Evolutionary conservation across 2,329 filamentous ascomycete species (phyloP).

Genomic region (Talaromyces verruculosus): DNA sequence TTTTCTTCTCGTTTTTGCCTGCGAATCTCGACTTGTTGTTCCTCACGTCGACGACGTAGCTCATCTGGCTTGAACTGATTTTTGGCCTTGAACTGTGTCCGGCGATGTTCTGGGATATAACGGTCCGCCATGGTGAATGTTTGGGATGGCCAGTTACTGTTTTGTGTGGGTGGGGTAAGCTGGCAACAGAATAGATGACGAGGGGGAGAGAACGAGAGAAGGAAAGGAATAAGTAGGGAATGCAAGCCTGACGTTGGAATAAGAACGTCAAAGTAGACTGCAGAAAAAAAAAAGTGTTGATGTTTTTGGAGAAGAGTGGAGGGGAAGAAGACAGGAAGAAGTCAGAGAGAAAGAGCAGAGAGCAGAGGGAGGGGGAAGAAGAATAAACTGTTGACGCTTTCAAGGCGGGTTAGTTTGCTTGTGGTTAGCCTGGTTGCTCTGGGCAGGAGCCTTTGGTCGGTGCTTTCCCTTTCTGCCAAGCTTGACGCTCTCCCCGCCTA

Average conservation of each 20-base stretch:
- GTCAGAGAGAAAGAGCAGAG: constrained; percentile 6
- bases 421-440: constrained; percentile 13
- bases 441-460: constrained; percentile 17
- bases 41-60: constrained; percentile 94
- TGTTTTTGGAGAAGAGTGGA: constrained; percentile 28
- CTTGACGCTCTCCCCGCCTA: constrained; percentile 25
- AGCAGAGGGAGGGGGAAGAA: not conserved
- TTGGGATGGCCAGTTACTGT: constrained; percentile 10
- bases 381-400: constrained; percentile 8
- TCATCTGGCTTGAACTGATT: constrained; percentile 99
- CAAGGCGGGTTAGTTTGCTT: constrained; percentile 20
- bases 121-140: constrained; percentile 81
- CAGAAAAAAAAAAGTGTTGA: not conserved
- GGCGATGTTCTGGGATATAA: constrained; percentile 98
- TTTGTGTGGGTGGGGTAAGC: constrained; percentile 27
- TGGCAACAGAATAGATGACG: constrained; percentile 25
- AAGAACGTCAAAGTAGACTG: constrained; percentile 24
- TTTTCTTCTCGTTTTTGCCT: constrained; percentile 99
- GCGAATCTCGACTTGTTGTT: constrained; percentile 98
- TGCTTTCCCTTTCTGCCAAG: constrained; percentile 3
- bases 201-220: constrained; percentile 11
- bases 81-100: constrained; percentile 99
- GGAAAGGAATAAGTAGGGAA: constrained; percentile 7
- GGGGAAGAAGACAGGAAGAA: constrained; percentile 22
- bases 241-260: constrained; percentile 16